These are phyloP conservation scores for Akanthomyces dipterigenus DNA, from an alignment of 2,329 filamentous ascomycete species.

Conservation along the genomic window DNA sequence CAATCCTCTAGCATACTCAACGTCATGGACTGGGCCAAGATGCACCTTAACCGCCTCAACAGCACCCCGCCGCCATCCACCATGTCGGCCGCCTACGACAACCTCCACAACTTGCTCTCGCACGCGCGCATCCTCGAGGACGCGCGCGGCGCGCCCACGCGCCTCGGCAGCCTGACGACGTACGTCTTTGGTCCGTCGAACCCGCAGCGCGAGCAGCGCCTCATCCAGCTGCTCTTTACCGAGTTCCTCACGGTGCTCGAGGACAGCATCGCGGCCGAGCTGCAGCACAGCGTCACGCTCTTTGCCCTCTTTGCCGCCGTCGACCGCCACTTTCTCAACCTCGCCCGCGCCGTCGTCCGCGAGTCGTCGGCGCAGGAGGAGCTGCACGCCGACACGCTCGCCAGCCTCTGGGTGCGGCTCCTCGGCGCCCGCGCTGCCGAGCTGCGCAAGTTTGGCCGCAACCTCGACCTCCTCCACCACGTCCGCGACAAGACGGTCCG, in stretches of 20 bases:
- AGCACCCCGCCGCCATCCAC: conserved; percentile 48
- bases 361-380: conserved; percentile 78
- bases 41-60: conserved; percentile 69
- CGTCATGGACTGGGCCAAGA: conserved; percentile 92
- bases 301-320: conserved; percentile 89
- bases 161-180: conserved; percentile 61
- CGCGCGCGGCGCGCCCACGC: conserved; percentile 50
- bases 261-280: conserved; percentile 78
- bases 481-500: conserved; percentile 77
- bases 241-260: conserved; percentile 84
- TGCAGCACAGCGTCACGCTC: conserved; percentile 71
- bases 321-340: conserved; percentile 82
- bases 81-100: conserved; percentile 69
- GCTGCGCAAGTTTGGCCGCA: conserved; percentile 88
- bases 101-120: conserved; percentile 71
- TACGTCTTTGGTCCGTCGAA: conserved; percentile 73
- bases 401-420: conserved; percentile 77
- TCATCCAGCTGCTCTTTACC: conserved; percentile 75
- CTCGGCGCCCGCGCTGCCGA: conserved; percentile 68
- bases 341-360: conserved; percentile 77
- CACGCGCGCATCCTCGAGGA: conserved; percentile 55
- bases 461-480: conserved; percentile 69
- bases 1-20: conserved; percentile 61
- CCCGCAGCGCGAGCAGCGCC: conserved; percentile 71
- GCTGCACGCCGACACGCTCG: conserved; percentile 72